phyloP scores from a whole-genome alignment of 495 filamentous ascomycete genomes.

The Podospora didyma region DNA sequence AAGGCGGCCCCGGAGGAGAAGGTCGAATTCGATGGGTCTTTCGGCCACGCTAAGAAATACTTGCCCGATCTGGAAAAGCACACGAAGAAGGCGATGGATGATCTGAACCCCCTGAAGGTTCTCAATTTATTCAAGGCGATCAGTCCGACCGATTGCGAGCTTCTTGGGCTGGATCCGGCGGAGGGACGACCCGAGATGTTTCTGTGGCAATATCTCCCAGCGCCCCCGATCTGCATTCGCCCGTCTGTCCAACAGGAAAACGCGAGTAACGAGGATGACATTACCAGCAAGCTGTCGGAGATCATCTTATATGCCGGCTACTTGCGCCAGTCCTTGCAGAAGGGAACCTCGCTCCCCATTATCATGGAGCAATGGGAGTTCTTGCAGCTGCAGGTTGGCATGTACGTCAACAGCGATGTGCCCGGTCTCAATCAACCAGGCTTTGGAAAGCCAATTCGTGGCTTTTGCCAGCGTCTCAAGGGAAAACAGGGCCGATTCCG shows the following conservation, averaged over 20 bases:
- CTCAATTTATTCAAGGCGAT: constrained; percentile 88
- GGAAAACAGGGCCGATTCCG: constrained; percentile 97
- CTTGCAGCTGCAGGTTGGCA: constrained; percentile 86
- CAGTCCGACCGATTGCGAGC: constrained; percentile 79
- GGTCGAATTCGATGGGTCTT: constrained; percentile 76
- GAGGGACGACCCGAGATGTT: constrained; percentile 95
- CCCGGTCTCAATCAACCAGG: constrained; percentile 76
- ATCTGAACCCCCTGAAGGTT: constrained; percentile 84
- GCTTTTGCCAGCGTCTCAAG: constrained; percentile 92
- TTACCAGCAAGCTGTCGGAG: constrained; percentile 90
- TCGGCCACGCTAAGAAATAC: constrained; percentile 66
- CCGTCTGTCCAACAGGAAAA: constrained; percentile 89
- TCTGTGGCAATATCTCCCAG: constrained; percentile 93
- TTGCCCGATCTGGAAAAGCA: constrained; percentile 86
- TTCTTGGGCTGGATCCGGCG: constrained; percentile 79
- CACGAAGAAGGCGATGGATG: constrained; percentile 85
- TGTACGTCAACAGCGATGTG: constrained; percentile 97
- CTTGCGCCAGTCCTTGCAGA: constrained; percentile 71
- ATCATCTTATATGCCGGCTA: constrained; percentile 86
- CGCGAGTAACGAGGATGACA: constrained; percentile 91
- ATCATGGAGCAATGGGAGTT: constrained; percentile 99
- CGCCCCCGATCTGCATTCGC: constrained; percentile 87
- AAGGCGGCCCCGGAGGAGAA: constrained; percentile 79
- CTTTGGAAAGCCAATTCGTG: constrained; percentile 76
- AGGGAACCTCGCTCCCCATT: constrained; percentile 76